These are phyloP conservation scores for Diaporthe batatas DNA, from an alignment of 2,329 filamentous ascomycete species.

Conservation along the genomic window DNA sequence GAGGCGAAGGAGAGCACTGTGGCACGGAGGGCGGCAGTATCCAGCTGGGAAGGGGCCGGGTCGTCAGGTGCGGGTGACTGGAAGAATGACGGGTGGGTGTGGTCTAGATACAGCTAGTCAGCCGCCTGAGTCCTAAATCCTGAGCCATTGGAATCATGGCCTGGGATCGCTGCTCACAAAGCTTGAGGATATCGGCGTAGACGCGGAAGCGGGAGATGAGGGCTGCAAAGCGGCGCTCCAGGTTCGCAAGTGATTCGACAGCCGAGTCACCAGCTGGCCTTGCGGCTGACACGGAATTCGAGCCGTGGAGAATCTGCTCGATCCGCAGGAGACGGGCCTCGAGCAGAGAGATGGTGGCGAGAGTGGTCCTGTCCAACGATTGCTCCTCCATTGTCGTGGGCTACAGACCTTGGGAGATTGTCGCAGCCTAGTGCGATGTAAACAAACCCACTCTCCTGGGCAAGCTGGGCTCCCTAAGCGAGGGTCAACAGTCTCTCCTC, in stretches of 20 bases:
- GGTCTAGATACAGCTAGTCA: conserved; percentile 56
- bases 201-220: conserved; percentile 66
- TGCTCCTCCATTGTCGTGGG: conserved; percentile 44
- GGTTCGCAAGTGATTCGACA: conserved; percentile 59
- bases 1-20: conserved; percentile 70
- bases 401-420: neutral
- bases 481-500: neutral
- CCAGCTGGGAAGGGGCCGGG: conserved; percentile 64
- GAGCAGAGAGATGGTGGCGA: conserved; percentile 68
- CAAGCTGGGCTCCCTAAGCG: too few species aligned
- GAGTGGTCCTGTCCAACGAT: conserved; percentile 64
- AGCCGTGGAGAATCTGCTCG: conserved; percentile 70
- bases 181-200: conserved; percentile 71
- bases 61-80: conserved; percentile 54
- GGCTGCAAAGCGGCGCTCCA: conserved; percentile 66
- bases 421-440: conserved; percentile 3
- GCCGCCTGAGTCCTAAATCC: neutral
- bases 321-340: conserved; percentile 71
- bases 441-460: neutral
- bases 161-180: conserved; percentile 60
- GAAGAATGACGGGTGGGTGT: conserved; percentile 68
- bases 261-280: conserved; percentile 51
- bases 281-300: conserved; percentile 53
- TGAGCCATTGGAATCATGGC: neutral
- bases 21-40: conserved; percentile 64